Evolutionary conservation across 2,329 filamentous ascomycete species (phyloP).

Genomic region (Sclerotinia subarctica): DNA sequence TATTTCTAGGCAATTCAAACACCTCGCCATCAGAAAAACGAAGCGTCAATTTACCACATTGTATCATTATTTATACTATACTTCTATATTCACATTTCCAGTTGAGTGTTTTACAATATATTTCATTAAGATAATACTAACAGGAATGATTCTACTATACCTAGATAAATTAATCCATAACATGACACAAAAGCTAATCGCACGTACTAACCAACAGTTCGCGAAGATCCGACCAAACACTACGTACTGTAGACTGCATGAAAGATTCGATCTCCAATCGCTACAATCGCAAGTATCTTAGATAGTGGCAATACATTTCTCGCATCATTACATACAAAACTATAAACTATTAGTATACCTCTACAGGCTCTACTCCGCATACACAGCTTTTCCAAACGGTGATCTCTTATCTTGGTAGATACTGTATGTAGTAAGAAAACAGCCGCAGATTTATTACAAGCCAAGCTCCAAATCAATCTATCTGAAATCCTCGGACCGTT

Average conservation of each 20-base stretch:
- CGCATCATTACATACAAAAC: neutral
- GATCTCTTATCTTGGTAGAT: too few relatives aligned
- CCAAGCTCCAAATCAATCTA: neutral
- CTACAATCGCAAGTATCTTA: neutral
- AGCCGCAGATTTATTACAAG: neutral
- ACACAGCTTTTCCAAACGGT: neutral
- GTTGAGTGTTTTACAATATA: neutral
- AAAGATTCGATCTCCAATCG: neutral
- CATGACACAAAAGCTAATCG: too few relatives aligned
- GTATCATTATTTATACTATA: too few relatives aligned
- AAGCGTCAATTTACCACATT: neutral
- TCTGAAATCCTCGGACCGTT: neutral
- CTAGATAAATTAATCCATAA: neutral
- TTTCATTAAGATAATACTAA: neutral
- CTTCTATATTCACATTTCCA: neutral
- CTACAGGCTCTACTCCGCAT: too few relatives aligned
- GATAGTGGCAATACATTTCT: neutral
- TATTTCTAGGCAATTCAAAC: neutral
- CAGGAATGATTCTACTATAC: too few relatives aligned
- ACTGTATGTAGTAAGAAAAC: too few relatives aligned
- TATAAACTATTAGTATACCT: too few relatives aligned
- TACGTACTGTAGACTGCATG: neutral
- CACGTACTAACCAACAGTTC: neutral
- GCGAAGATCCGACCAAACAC: neutral
- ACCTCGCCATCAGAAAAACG: too few relatives aligned